Base-by-base conservation (phyloP, 116 monocot species). In the Papilionanthe hybrid region DNA sequence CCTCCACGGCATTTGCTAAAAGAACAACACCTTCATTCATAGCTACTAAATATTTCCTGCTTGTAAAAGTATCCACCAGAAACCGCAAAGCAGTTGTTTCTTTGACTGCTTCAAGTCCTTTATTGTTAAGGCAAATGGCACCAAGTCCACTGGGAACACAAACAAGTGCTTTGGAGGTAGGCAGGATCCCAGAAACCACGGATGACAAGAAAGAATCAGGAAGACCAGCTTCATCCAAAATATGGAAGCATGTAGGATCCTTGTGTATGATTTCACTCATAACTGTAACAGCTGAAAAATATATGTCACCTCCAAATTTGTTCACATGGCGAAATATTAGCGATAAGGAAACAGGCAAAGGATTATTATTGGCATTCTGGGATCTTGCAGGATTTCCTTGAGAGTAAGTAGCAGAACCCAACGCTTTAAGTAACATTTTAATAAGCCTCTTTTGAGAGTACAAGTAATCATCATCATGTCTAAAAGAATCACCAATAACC, bases 1-100 rank as follows among this genome's bases (percentile, higher is more conserved):
- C 99, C 84, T 99, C 99, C 44, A 99, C 86, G 56, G 99, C 93
- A 95, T 92, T 99, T 76, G 95, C 93, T 75, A 99, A 82, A 80
- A 93, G 93, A 29, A 95, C 95, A 84, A 99, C 93, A 85, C 95
- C 99, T 79, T 99, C 99, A 82, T 99, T 99, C 99, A 95, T 99
- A 66, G 99, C 95, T 23, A 88, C 83, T 77, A 95, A 77, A 91
- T 99, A 99, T 71, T 93, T 99, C 78, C 92, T 93, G n/a, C 83
- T 88, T 76, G 99, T 93, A 79, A 95, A 99, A 8, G 82, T 82
- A n/a, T 93, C 91, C 28, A 92, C 72, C 27, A 99, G 92, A 82
- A 99, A 99, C 25, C 88, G 78, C 77, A 99, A 82, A 27, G 88
- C 92, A 79, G 84, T 50, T 77, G 84, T 87, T 84, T 89, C 90